Percentiles rank a stretch among this genome's conserved stretches.
Conservation (phyloP, 495 filamentous ascomycete genomes). For the Penicillium malachiteum region DNA sequence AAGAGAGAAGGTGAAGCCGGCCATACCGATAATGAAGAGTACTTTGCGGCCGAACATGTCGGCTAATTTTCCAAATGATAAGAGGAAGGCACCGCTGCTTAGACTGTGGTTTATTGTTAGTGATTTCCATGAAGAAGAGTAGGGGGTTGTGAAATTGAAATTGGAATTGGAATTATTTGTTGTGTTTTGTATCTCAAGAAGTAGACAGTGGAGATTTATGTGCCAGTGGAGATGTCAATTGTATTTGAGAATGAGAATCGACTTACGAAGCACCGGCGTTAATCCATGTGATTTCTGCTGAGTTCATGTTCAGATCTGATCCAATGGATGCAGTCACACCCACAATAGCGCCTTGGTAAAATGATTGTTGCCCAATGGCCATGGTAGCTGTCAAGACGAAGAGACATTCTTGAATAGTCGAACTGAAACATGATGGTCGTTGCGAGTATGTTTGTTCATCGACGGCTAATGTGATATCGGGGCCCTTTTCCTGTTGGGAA, state of each 20-base stretch:
- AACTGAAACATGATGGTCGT: constrained; percentile 60
- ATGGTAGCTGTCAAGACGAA: constrained; percentile 69
- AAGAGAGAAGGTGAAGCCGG: constrained; percentile 58
- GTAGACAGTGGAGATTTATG: not conserved
- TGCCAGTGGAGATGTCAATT: not conserved
- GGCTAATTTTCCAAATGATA: constrained; percentile 71
- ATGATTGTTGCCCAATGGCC: constrained; percentile 63
- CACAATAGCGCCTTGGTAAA: constrained; percentile 56
- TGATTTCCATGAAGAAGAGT: not conserved
- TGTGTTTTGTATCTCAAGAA: not conserved
- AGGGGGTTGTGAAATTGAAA: not conserved
- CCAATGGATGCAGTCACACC: constrained; percentile 66
- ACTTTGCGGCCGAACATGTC: constrained; percentile 72
- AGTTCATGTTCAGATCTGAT: constrained; percentile 61
- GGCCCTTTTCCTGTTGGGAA: constrained; percentile 17
- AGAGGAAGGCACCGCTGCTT: constrained; percentile 67
- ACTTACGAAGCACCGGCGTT: constrained; percentile 59
- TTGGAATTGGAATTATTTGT: not conserved
- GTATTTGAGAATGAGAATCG: not conserved
- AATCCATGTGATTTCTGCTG: constrained; percentile 72
- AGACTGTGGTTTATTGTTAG: constrained; percentile 43
- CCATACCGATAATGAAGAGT: constrained; percentile 66
- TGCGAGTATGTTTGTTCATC: constrained; percentile 7
- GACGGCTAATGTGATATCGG: constrained; percentile 5
- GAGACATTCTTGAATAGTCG: constrained; percentile 61